Evolutionary conservation across 164 flowering plant species (phyloP), one percentile per base, ranked within the genome.

Genomic region (Litsea cubeba): DNA sequence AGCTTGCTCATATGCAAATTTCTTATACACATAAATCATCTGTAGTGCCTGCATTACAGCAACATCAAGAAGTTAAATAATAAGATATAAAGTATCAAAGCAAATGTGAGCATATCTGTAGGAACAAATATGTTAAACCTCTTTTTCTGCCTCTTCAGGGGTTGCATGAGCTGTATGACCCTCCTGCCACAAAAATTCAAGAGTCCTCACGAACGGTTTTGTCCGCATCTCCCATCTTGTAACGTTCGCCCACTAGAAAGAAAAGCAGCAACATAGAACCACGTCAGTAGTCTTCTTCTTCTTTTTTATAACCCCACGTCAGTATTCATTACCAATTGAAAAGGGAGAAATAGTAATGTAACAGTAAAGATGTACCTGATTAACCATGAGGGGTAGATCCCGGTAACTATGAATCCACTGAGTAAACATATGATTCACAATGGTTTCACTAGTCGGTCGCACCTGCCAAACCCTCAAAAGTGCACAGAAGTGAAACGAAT

Each of bases 201-300:
- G 97, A 71, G 97, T 95, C 82, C 99, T 89, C 63, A 95, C 81
- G 83, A 95, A 95, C 63, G 99, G 99, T 80, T 93, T 95, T 35
- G 98, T 95, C n/a, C 98, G 95, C 92, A 88, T 87, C 85, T 95
- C 99, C 98, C 99, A 95, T 81, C 99, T 89, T 46, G 98, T 95
- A 72, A 95, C 98, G 84, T 93, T 95, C 66, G 88, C 99, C 99
- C 99, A 95, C 99, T 95, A 79, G 72, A 81, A 73, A 74, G 60
- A 75, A 25, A 25, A 70, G 12, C 15, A 7, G 57, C 22, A 64
- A 30, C 22, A 63, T 17, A 20, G 22, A 23, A 24, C 40, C 40
- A 40, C 28, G 32, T 71, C 65, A 25, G 73, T 7, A 26, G 10
- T 25, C 32, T 30, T 30, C 0, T 30, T 30, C 3, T 26, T 26